A percentile compares a stretch with the other conserved stretches of the same genome.
Conservation (phyloP, 768 basidiomycete species). For the Boletus reticulatus region DNA sequence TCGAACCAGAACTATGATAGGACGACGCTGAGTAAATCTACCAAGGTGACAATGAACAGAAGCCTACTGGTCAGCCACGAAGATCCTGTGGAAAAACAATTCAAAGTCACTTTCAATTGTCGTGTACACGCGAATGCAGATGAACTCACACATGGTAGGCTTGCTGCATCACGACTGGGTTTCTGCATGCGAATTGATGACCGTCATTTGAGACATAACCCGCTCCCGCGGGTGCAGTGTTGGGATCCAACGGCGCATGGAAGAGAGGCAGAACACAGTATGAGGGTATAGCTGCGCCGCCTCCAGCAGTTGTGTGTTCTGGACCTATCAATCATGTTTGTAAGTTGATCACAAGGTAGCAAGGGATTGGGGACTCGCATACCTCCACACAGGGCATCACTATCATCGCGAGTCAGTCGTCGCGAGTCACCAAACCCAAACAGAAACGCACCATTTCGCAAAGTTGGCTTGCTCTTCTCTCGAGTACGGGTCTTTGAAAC, state of each 20-base stretch:
- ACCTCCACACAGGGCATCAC: slow-evolving; percentile 55
- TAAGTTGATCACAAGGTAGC: neutral
- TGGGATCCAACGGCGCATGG: slow-evolving; percentile 38
- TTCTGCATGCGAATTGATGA: slow-evolving; percentile 51
- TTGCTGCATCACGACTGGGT: slow-evolving; percentile 50
- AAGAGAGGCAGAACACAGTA: slow-evolving; percentile 55
- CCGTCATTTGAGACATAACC: slow-evolving; percentile 58
- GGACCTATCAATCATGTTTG: slow-evolving; percentile 37
- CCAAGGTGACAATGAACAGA: neutral
- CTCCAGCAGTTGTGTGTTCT: slow-evolving; percentile 44
- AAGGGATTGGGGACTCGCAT: neutral
- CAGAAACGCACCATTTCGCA: slow-evolving; percentile 45
- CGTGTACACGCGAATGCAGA: neutral
- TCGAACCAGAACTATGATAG: slow-evolving; percentile 47
- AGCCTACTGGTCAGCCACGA: slow-evolving; percentile 48
- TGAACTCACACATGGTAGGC: slow-evolving; percentile 57
- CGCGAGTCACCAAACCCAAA: neutral
- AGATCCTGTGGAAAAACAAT: slow-evolving; percentile 36
- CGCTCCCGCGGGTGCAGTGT: slow-evolving; percentile 26
- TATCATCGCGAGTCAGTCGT: slow-evolving; percentile 11
- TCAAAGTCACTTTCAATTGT: neutral
- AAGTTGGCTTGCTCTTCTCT: slow-evolving; percentile 54
- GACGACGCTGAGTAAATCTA: neutral
- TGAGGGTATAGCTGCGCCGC: slow-evolving; percentile 44
- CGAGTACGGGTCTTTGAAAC: slow-evolving; percentile 64